phyloP scores from a whole-genome alignment of 1,284 basidiomycete species.

The Sporisorium reilianum region DNA sequence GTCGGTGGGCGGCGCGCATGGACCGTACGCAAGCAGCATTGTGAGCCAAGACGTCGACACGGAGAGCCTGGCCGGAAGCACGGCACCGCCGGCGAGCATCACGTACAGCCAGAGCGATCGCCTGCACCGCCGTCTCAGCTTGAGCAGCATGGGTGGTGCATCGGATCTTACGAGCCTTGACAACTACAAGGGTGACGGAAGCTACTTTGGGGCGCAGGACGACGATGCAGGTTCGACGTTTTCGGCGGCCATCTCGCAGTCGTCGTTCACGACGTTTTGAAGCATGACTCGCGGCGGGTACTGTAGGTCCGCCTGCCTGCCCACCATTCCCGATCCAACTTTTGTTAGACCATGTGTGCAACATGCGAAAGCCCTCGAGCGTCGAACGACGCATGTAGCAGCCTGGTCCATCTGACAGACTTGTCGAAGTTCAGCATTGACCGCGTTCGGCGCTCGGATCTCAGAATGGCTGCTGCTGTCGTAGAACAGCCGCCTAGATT shows the following conservation, averaged over 20 bases:
- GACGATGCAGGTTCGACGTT: constrained; percentile 58
- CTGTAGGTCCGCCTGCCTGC: neutral
- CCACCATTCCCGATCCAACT: neutral
- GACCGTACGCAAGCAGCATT: constrained; percentile 57
- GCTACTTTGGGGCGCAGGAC: constrained; percentile 47
- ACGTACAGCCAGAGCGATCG: constrained; percentile 63
- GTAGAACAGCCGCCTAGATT: neutral
- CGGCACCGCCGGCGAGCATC: constrained; percentile 44
- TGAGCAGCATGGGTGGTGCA: constrained; percentile 47
- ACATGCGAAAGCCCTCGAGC: no score
- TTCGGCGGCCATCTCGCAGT: constrained; percentile 62
- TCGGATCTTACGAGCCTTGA: constrained; percentile 57
- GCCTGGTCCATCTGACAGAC: no score
- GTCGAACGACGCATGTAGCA: neutral
- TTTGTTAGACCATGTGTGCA: neutral
- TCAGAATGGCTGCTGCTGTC: no score
- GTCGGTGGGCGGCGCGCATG: constrained; percentile 35
- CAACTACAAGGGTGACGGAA: constrained; percentile 59
- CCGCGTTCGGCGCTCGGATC: no score
- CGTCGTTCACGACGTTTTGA: constrained; percentile 64
- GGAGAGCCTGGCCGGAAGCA: constrained; percentile 43
- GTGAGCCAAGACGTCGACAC: constrained; percentile 60
- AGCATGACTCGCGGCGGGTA: neutral
- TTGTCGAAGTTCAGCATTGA: no score
- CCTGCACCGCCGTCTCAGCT: constrained; percentile 52